Conservation (phyloP, 2,329 filamentous ascomycete genomes). For the Epichloe sp. region DNA sequence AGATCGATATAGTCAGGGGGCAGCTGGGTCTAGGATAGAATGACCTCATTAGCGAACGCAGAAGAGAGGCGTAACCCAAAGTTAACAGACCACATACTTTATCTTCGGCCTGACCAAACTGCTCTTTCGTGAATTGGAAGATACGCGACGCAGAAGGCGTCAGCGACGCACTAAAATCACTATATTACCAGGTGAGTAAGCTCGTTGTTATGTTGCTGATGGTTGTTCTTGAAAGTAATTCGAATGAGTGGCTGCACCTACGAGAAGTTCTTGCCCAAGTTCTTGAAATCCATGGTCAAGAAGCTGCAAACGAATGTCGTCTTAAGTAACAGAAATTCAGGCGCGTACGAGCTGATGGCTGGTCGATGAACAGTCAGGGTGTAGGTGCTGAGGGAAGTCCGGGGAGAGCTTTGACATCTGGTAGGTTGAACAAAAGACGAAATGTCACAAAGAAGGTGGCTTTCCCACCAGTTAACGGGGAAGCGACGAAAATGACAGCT, state of each 20-base stretch:
- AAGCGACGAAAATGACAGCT: too few relatives aligned
- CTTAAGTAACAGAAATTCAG: too few relatives aligned
- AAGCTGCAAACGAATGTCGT: background rate
- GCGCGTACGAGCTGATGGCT: background rate
- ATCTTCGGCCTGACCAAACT: constrained; percentile 87
- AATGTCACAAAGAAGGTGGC: too few relatives aligned
- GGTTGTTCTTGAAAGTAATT: background rate
- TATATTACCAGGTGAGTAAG: constrained; percentile 16
- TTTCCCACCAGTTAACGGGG: too few relatives aligned
- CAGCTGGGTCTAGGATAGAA: constrained; percentile 62
- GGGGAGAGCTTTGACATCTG: background rate
- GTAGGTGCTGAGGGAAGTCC: too few relatives aligned
- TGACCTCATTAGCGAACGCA: constrained; percentile 6
- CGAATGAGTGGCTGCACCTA: constrained; percentile 19
- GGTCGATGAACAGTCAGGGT: background rate
- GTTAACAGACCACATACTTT: constrained; percentile 43
- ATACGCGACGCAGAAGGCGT: constrained; percentile 88
- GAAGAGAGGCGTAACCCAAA: background rate
- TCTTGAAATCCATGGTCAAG: constrained; percentile 45
- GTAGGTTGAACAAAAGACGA: too few relatives aligned
- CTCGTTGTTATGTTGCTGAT: background rate
- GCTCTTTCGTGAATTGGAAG: constrained; percentile 96
- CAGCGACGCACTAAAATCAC: constrained; percentile 62
- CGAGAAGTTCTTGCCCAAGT: constrained; percentile 43
- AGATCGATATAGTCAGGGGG: constrained; percentile 96